These are phyloP conservation scores for Stemphylium vesicarium DNA, from an alignment of 2,329 filamentous ascomycete genomes.

Conservation along the genomic window DNA sequence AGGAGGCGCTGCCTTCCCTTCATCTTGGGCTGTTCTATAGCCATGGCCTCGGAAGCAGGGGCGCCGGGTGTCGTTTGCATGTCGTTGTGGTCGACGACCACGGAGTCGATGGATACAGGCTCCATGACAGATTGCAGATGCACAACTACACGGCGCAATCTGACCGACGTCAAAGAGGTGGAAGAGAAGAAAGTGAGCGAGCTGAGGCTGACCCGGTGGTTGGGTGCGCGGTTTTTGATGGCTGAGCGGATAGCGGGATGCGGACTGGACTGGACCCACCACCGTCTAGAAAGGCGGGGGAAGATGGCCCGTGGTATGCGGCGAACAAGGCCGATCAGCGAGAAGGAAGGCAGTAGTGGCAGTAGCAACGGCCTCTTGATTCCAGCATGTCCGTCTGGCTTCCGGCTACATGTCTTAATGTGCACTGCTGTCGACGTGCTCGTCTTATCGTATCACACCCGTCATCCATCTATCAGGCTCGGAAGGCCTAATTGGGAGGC, in stretches of 20 bases:
- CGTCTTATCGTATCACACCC: constrained; percentile 18
- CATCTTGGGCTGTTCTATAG: constrained; percentile 58
- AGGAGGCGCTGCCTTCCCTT: constrained; percentile 74
- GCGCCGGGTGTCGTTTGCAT: constrained; percentile 20
- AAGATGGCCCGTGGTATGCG: constrained; percentile 24
- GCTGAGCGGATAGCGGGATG: constrained; percentile 16
- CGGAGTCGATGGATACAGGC: constrained; percentile 47
- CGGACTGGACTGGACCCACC: constrained; percentile 2
- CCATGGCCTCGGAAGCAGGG: constrained; percentile 36
- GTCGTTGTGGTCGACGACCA: constrained; percentile 43
- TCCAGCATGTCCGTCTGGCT: not conserved
- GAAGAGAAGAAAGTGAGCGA: constrained; percentile 5
- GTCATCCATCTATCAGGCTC: not conserved
- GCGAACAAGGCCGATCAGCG: constrained; percentile 1
- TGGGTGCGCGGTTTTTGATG: constrained; percentile 36
- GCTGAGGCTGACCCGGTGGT: constrained; percentile 25
- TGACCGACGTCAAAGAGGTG: constrained; percentile 4
- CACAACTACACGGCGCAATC: not conserved
- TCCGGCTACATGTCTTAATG: not conserved
- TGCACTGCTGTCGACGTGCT: constrained; percentile 6
- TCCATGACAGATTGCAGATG: constrained; percentile 36
- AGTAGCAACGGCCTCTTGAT: too few species aligned
- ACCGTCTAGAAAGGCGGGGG: constrained; percentile 30
- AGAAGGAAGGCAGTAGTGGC: too few species aligned
- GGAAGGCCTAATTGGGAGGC: constrained; percentile 8